Conservation (phyloP, 2,329 filamentous ascomycete genomes). For the Graphilbum sp. region DNA sequence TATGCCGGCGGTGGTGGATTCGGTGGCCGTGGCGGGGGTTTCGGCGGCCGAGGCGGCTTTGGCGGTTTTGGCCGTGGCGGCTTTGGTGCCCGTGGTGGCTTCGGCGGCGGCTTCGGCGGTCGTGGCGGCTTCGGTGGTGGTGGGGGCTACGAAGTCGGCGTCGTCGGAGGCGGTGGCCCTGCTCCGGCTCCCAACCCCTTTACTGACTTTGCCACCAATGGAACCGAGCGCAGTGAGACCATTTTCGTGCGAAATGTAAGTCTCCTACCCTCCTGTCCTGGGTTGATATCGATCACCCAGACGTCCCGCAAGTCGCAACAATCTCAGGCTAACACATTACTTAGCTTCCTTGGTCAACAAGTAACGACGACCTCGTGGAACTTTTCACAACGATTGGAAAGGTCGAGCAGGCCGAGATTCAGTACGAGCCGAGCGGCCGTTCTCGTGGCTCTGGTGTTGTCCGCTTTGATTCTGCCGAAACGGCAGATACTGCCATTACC, state of each 20-base stretch:
- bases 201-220: constrained; percentile 79
- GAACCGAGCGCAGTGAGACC: constrained; percentile 63
- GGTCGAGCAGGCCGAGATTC: constrained; percentile 96
- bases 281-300: too few relatives aligned
- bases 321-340: not conserved
- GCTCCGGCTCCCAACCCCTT: constrained; percentile 57
- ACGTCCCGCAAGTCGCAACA: too few relatives aligned
- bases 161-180: constrained; percentile 12
- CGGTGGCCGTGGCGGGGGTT: constrained; percentile 39
- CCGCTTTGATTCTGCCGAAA: constrained; percentile 67
- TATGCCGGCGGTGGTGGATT: constrained; percentile 50
- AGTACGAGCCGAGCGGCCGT: constrained; percentile 92
- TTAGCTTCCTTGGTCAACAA: constrained; percentile 95
- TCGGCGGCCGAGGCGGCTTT: constrained; percentile 24
- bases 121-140: constrained; percentile 26
- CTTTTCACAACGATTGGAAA: constrained; percentile 96
- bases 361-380: constrained; percentile 92
- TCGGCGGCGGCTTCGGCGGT: constrained; percentile 23
- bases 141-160: constrained; percentile 21
- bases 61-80: constrained; percentile 32
- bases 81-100: constrained; percentile 25
- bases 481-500: constrained; percentile 82
- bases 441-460: constrained; percentile 95
- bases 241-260: constrained; percentile 97
- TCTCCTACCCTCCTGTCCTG: not conserved